A percentile compares a stretch with the other conserved stretches of the same genome.
Evolutionary conservation across 202 grass and related monocot species (phyloP).

Genomic region (Brachypodium distachyon): DNA sequence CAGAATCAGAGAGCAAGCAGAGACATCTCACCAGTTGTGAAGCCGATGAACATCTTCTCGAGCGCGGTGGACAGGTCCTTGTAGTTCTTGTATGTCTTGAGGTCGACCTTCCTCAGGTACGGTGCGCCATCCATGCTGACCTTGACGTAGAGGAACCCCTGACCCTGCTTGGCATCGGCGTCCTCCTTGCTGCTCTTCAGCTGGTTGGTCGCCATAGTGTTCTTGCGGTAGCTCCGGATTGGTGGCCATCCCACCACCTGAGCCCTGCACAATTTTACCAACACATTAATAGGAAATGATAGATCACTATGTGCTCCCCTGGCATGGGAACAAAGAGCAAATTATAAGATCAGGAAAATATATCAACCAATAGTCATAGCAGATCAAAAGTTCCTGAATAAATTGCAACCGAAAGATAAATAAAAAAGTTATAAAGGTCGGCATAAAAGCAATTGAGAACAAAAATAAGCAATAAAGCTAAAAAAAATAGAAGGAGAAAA

Average conservation of each 20-base stretch:
- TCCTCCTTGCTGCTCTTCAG: conserved; percentile 69
- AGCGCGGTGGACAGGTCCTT: conserved; percentile 67
- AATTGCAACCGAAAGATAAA: not conserved
- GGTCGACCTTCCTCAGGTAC: conserved; percentile 85
- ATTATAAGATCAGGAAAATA: not conserved
- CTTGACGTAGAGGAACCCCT: conserved; percentile 67
- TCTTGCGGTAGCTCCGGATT: conserved; percentile 88
- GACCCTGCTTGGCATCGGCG: conserved; percentile 40
- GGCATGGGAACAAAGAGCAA: not conserved
- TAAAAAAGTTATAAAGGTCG: not conserved
- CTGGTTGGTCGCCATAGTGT: conserved; percentile 74
- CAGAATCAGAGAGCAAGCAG: not conserved
- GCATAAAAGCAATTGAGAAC: not conserved
- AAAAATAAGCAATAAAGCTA: conserved; percentile 13
- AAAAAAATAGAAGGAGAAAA: not conserved
- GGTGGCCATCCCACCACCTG: conserved; percentile 96
- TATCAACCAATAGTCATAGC: not conserved
- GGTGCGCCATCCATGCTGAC: conserved; percentile 94
- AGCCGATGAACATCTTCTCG: conserved; percentile 82
- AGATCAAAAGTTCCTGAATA: conserved; percentile 10
- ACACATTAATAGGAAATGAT: not conserved
- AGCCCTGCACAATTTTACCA: conserved; percentile 49
- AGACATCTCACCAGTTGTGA: conserved; percentile 58
- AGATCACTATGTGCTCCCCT: conserved; percentile 3
- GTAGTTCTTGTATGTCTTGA: conserved; percentile 78